phyloP scores from a whole-genome alignment of 331 rosid species.

The Stylosanthes scabra region DNA sequence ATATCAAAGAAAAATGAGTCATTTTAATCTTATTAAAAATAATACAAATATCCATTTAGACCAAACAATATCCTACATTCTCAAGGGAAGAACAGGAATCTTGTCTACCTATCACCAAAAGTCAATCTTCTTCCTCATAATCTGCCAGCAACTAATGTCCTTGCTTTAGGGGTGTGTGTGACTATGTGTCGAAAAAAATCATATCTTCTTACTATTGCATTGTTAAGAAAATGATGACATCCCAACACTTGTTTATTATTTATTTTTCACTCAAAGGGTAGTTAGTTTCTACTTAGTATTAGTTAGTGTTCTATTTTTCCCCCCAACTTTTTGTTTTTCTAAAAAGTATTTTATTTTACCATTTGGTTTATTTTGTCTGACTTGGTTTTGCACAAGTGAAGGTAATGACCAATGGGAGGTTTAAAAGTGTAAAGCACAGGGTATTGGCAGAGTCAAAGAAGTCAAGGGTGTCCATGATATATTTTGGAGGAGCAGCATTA shows the following conservation, averaged over 20 bases:
- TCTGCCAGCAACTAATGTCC: slow-evolving; percentile 14
- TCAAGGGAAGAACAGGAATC: not conserved
- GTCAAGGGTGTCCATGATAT: slow-evolving; percentile 83
- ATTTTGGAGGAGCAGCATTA: slow-evolving; percentile 79
- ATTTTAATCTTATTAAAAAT: too few species aligned
- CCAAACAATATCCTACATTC: not conserved
- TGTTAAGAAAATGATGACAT: too few species aligned
- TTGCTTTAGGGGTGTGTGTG: slow-evolving; percentile 14
- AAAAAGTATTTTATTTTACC: too few species aligned
- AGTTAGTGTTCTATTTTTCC: too few species aligned
- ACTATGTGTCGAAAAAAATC: slow-evolving; percentile 8
- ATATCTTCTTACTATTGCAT: not conserved
- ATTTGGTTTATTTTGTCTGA: not conserved
- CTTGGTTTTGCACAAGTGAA: slow-evolving; percentile 40
- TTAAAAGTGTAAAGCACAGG: slow-evolving; percentile 82
- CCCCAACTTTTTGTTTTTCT: too few species aligned
- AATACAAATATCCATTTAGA: too few species aligned
- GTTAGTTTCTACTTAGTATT: too few species aligned
- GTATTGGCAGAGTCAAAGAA: slow-evolving; percentile 59
- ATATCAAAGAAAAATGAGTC: too few species aligned
- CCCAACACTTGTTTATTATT: too few species aligned
- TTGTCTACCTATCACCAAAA: not conserved
- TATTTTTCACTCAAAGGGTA: too few species aligned
- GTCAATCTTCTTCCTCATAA: slow-evolving; percentile 33
- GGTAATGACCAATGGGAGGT: slow-evolving; percentile 89